These are phyloP conservation scores for Eucalyptus curtisii DNA, from an alignment of 345 rosid species.

Conservation along the genomic window DNA sequence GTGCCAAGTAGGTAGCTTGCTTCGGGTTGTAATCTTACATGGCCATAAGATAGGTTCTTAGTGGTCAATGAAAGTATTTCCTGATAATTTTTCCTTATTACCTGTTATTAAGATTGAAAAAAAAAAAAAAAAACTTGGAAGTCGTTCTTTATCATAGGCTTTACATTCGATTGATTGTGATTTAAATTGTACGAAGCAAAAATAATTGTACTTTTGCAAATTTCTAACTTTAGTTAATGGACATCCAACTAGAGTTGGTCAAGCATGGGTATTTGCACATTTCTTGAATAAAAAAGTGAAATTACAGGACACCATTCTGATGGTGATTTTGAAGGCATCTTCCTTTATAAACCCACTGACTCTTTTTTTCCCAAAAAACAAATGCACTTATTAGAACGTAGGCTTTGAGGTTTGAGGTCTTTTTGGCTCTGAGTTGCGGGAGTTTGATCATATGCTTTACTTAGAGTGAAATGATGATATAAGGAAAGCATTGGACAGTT, in stretches of 20 bases:
- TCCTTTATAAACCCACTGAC: neutral
- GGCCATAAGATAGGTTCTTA: neutral
- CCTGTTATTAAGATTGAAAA: neutral
- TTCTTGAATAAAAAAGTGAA: neutral
- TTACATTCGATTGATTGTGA: neutral
- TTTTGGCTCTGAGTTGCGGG: neutral
- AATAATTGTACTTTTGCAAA: neutral
- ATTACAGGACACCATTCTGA: neutral
- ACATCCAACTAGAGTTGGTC: neutral
- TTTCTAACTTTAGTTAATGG: neutral
- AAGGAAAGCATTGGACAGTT: neutral
- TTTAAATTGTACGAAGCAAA: neutral
- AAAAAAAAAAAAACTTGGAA: neutral
- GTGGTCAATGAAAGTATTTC: neutral
- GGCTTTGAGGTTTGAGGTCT: neutral
- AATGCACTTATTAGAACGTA: neutral
- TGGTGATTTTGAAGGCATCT: neutral
- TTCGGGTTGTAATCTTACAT: neutral
- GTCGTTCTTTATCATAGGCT: neutral
- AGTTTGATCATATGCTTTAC: neutral
- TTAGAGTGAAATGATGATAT: neutral
- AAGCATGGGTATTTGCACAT: neutral
- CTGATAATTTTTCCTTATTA: neutral
- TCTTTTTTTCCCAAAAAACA: neutral
- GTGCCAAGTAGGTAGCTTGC: constrained; percentile 24